A percentile compares a stretch with the other conserved stretches of the same genome.
phyloP scores from a whole-genome alignment of 2,329 filamentous ascomycete genomes.

The Monosporascus sp. region DNA sequence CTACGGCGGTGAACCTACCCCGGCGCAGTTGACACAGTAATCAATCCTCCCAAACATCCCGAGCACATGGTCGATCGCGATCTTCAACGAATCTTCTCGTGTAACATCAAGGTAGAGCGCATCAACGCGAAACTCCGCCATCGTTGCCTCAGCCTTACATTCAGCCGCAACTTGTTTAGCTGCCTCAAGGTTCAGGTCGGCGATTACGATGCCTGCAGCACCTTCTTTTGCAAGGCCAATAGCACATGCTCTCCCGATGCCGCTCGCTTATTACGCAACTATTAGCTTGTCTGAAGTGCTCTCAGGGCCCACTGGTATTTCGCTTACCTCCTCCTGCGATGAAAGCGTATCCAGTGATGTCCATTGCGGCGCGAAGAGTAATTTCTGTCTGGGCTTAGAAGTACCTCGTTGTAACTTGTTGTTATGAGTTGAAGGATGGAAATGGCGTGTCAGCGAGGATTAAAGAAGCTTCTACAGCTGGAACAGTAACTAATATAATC shows the following conservation, averaged over 20 bases:
- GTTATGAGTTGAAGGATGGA: no score
- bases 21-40: not conserved
- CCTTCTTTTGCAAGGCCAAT: not conserved
- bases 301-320: not conserved
- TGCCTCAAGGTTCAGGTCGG: not conserved
- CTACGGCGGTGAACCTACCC: not conserved
- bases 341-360: slow-evolving; percentile 1
- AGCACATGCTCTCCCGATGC: not conserved
- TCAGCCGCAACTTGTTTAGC: not conserved
- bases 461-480: no score
- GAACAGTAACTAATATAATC: no score
- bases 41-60: not conserved
- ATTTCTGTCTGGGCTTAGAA: no score
- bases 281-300: not conserved
- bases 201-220: not conserved
- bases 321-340: slow-evolving; percentile 4
- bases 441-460: no score
- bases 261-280: not conserved
- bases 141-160: not conserved
- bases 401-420: no score
- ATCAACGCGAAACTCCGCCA: not conserved
- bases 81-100: not conserved
- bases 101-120: not conserved
- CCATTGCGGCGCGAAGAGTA: not conserved
- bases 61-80: not conserved